Base-by-base conservation (phyloP, 2,329 filamentous ascomycete species). In the Fusarium succisae region DNA sequence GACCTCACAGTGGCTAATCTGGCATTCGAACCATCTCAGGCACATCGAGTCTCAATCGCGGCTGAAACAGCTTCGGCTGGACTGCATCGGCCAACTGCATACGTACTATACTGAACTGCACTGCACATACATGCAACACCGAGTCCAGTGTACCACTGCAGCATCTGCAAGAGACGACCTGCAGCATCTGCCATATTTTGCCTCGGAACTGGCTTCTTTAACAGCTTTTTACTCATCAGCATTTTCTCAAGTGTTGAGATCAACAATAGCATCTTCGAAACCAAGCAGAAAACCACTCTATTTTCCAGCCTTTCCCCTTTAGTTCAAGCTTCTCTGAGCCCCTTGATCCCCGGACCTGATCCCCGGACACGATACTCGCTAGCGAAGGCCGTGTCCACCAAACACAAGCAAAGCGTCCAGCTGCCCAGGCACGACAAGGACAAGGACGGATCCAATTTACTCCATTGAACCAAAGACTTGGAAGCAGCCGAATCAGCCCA, bases 311-410 rank as follows among this genome's bases (percentile, higher is more conserved):
- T 71, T 70, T 65, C 73, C 68, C 20, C 37, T 76, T 76, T 45
- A 41, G 76, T 76, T 62, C 68, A 78, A 78, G 76, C 69, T 77
- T 65, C 58, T 51, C 55, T 69, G 74, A 74, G 55, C 67, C 73
- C 75, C 74, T 74, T 77, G 61, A 64, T 69, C 75, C 75, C 76
- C 76, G 76, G 76, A 67, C 61, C 47, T 66, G 59, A 66, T 53
- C 51, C 66, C 67, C 67, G 67, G 64, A 39, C 51, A 63, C 63
- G 65, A 45, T 70, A 63, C 56, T 73, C 62, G 59, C 66, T 64
- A 73, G 66, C 54, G 67, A 65, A 62, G 70, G 45, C 51, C 71
- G 60, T 69, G 58, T 65, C 72, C 66, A 75, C 75, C 58, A 47
- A 76, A 64, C 41, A 74, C 66, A 63, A 63, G 62, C 73, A 41